Evolutionary conservation across 805 yeast species (phyloP), one percentile per base, ranked within the genome.

Genomic region (Saccharomycopsis malanga): DNA sequence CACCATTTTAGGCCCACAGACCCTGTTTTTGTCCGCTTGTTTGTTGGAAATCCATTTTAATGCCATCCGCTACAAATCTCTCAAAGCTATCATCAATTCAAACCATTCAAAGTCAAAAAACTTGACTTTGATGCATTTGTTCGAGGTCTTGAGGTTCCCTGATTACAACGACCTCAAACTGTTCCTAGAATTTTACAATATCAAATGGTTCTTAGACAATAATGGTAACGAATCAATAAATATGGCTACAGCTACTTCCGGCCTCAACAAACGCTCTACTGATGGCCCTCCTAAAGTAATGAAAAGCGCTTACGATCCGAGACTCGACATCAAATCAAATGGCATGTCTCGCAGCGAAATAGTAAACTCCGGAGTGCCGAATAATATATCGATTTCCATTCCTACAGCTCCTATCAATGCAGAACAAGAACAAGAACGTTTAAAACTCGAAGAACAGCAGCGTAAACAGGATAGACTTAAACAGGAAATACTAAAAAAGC

Each of bases 41-140:
- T 65, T 91, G 34, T 63, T 86, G 17, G 96, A 93, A 60, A 77
- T 81, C 2, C 88, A 84, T 55, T 78, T 87, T 58, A 85, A 83
- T 56, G 91, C 87, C 48, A 69, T 88, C 2, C 64, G 97, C 39
- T 79, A 83, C 54, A 77, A 78, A 56, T 88, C 91, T 0, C 59
- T 91, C 48, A 77, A 76, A 56, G 67, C 87, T 0, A 68, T 93
- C 67, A 66, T 83, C 3, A 68, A 76, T 49, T 67, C 88, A 0
- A 73, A 77, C 49, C 95, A 89, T 57, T 72, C 80, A 2, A 81
- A 78, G 48, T 81, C 87, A 2, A 83, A 77, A 56, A 82, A 87
- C 1, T 76, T 81, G 51, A 69, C 79, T 3, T 70, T 77, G 0
- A 56, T 58, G 1, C 60, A 72, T 7, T 61, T 89, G 14, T 61